These are phyloP conservation scores for Tillandsia leiboldiana DNA, from an alignment of 176 grass and related monocot species.

Conservation along the genomic window DNA sequence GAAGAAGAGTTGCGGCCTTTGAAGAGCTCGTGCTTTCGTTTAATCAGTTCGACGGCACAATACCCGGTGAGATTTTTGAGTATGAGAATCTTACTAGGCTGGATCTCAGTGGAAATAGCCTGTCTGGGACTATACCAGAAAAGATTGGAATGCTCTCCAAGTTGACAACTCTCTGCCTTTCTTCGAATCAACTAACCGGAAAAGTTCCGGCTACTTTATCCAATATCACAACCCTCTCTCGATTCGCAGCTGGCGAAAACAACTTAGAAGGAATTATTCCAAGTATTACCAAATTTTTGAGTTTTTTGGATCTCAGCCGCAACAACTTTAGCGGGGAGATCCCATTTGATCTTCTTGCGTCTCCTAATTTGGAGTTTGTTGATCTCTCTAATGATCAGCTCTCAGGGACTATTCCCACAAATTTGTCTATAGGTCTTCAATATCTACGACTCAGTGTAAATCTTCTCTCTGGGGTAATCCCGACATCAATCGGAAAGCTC, in stretches of 20 bases:
- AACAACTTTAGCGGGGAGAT: conserved; percentile 37
- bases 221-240: background rate
- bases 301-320: too few species aligned
- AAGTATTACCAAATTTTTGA: too few species aligned
- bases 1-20: background rate
- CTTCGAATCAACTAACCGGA: conserved; percentile 27
- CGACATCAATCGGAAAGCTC: conserved; percentile 14
- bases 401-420: conserved; percentile 7
- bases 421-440: conserved; percentile 22
- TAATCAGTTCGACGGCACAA: conserved; percentile 20
- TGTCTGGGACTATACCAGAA: background rate
- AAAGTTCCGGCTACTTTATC: conserved; percentile 18
- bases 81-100: too few species aligned
- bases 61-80: background rate
- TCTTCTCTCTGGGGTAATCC: conserved; percentile 24
- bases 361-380: conserved; percentile 17
- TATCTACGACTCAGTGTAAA: conserved; percentile 39
- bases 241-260: conserved; percentile 52
- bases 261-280: too few species aligned
- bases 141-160: conserved; percentile 22
- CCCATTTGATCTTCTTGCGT: conserved; percentile 15
- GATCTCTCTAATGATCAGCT: conserved; percentile 31
- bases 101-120: too few species aligned
- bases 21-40: conserved; percentile 35
- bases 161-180: conserved; percentile 40